phyloP scores from a whole-genome alignment of 2,329 filamentous ascomycete species.

The Pestalotiopsis sp. region DNA sequence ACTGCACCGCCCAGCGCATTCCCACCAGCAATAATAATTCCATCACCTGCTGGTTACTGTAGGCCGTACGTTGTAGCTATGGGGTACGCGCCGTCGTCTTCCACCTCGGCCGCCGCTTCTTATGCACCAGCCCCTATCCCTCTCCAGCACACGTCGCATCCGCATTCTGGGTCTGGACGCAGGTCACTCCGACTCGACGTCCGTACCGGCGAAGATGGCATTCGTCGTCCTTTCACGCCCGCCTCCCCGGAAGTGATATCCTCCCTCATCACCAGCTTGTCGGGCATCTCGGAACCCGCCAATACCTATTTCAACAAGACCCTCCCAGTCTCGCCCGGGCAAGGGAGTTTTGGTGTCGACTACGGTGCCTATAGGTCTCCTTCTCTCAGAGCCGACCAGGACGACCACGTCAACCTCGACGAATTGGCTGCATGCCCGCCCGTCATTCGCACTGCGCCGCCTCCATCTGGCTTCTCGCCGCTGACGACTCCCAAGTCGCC shows the following conservation, averaged over 20 bases:
- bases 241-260: conserved; percentile 71
- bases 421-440: conserved; percentile 66
- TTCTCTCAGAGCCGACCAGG: conserved; percentile 47
- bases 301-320: conserved; percentile 67
- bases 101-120: neutral
- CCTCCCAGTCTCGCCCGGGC: conserved; percentile 37
- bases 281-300: conserved; percentile 67
- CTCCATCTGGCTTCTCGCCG: conserved; percentile 72
- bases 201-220: conserved; percentile 22
- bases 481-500: conserved; percentile 63
- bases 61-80: conserved; percentile 15
- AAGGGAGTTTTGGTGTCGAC: conserved; percentile 68
- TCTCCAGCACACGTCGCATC: conserved; percentile 18
- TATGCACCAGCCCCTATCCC: conserved; percentile 24
- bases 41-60: neutral
- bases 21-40: neutral
- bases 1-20: neutral
- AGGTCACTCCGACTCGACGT: conserved; percentile 31
- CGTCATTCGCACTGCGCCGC: conserved; percentile 78
- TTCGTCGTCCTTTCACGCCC: conserved; percentile 34
- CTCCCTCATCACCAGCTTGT: conserved; percentile 67
- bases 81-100: conserved; percentile 19
- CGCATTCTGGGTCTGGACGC: conserved; percentile 30
- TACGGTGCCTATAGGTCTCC: conserved; percentile 65
- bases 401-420: conserved; percentile 52